Evolutionary conservation across 345 rosid species (phyloP).

Genomic region (Alliaria petiolata): DNA sequence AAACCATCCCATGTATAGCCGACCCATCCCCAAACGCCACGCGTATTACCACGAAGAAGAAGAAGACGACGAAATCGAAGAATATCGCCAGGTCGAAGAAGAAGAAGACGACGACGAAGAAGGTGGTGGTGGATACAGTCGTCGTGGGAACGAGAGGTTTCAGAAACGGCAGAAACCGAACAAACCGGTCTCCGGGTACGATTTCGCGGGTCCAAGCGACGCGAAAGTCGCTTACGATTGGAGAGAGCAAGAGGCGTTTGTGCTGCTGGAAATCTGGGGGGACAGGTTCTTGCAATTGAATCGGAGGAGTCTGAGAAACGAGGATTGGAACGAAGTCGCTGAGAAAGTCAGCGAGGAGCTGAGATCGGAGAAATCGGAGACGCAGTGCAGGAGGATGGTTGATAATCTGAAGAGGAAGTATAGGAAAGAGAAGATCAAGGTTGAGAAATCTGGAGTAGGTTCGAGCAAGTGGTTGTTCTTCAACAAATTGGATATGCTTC

Average conservation of each 20-base stretch:
- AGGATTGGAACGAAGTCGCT: conserved; percentile 94
- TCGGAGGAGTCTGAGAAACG: conserved; percentile 84
- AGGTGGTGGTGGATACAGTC: conserved; percentile 33
- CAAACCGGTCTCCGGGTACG: conserved; percentile 69
- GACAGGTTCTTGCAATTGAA: conserved; percentile 80
- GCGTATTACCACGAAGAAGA: conserved; percentile 37
- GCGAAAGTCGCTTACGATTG: conserved; percentile 74
- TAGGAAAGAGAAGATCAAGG: conserved; percentile 70
- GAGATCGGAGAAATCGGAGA: conserved; percentile 69
- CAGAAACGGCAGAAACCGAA: conserved; percentile 71
- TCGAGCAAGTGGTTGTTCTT: conserved; percentile 82
- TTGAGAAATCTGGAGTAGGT: conserved; percentile 39
- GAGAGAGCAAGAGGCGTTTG: conserved; percentile 88
- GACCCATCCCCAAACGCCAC: conserved; percentile 28
- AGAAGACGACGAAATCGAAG: conserved; percentile 23
- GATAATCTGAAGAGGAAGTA: conserved; percentile 95
- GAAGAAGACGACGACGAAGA: conserved; percentile 41
- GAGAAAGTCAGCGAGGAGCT: conserved; percentile 88
- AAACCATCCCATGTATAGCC: conserved; percentile 46
- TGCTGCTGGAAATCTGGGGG: conserved; percentile 88
- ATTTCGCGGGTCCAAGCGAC: conserved; percentile 64
- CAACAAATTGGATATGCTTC: conserved; percentile 78
- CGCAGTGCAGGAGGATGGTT: conserved; percentile 79
- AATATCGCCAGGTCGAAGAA: conserved; percentile 29
- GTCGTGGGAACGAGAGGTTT: conserved; percentile 49